Percentiles rank a stretch among this genome's conserved stretches.
phyloP scores from a whole-genome alignment of 139 green algal genomes.

The Desmodesmus armatus region DNA sequence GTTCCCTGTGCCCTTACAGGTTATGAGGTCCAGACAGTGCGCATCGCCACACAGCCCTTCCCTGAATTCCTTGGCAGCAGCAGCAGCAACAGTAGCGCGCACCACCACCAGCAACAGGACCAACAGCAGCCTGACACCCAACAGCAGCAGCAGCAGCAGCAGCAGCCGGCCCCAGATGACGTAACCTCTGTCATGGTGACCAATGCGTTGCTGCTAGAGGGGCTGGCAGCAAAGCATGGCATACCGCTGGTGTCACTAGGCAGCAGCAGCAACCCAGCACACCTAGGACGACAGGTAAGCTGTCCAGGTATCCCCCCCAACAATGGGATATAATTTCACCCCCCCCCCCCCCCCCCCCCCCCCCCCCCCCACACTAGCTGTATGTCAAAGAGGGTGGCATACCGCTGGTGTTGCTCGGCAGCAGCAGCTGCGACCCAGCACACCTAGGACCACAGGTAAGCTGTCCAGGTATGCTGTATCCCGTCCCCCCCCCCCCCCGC shows the following conservation, averaged over 20 bases:
- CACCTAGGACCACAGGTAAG: too few species aligned
- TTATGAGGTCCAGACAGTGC: slow-evolving; percentile 63
- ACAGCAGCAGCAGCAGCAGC: slow-evolving; percentile 15
- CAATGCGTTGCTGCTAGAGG: slow-evolving; percentile 42
- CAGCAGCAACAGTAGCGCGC: not conserved
- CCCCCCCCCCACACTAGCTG: too few species aligned
- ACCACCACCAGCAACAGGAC: not conserved
- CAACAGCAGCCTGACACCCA: not conserved
- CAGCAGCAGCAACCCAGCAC: slow-evolving; percentile 29
- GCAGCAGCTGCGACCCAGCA: slow-evolving; percentile 23
- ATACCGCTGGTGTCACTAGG: slow-evolving; percentile 45
- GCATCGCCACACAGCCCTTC: slow-evolving; percentile 55
- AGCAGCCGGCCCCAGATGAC: not conserved
- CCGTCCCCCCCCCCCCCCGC: too few species aligned
- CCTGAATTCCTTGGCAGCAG: not conserved
- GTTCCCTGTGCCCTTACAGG: slow-evolving; percentile 36
- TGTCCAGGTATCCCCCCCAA: too few species aligned
- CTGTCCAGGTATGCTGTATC: too few species aligned
- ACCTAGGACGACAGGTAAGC: too few species aligned
- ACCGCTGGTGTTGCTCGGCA: slow-evolving; percentile 49
- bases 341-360: too few species aligned
- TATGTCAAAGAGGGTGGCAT: too few species aligned
- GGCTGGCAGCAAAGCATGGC: not conserved
- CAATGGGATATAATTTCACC: too few species aligned
- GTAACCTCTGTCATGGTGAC: not conserved